Evolutionary conservation across 2,329 filamentous ascomycete genomes (phyloP), one percentile per base, ranked within the genome.

Genomic region (Neonectria punicea): DNA sequence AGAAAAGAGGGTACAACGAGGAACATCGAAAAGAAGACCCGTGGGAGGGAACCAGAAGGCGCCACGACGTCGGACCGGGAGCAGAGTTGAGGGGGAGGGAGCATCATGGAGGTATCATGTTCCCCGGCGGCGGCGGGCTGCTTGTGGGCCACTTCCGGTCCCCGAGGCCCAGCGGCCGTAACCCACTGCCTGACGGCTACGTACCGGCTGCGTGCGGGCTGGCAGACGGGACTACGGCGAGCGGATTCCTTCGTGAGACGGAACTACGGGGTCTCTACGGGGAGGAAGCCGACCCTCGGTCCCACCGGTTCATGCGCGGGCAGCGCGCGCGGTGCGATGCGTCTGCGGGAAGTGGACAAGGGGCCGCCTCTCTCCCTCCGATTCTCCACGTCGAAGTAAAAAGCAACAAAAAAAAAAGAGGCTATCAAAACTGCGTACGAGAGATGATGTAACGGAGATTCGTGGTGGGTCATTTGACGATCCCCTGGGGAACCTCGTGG

Each of bases 251-350:
- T 43, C n/a, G n/a, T 20, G 39, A 20, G 7, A 20, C 39, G 25
- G 63, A 63, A 60, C 7, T 13, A 49, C 49, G 49, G 49, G 28
- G n/a, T 11, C n/a, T 16, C 20, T n/a, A 13, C 56, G 55, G 55
- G 32, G 56, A 58, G 46, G 16, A 50, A 34, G 28, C 46, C 46
- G 56, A 58, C 44, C 10, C 6, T 46, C 50, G 57, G 60, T 25
- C 62, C 67, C 53, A 63, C 41, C 36, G 22, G 49, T 56, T 67
- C 43, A 67, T 50, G 47, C 60, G 50, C 62, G 36, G 44, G 22
- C 20, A 11, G 44, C 44, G 44, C 10, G 34, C 13, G 13, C 10
- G 34, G 34, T 36, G 14, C 36, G 36, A n/a, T 16, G 36, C 16
- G 5, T 16, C 14, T 39, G 6, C 14, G 36, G 36, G 7, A 39